phyloP scores from a whole-genome alignment of 495 filamentous ascomycete species.

The Hypoxylon subgilvum region DNA sequence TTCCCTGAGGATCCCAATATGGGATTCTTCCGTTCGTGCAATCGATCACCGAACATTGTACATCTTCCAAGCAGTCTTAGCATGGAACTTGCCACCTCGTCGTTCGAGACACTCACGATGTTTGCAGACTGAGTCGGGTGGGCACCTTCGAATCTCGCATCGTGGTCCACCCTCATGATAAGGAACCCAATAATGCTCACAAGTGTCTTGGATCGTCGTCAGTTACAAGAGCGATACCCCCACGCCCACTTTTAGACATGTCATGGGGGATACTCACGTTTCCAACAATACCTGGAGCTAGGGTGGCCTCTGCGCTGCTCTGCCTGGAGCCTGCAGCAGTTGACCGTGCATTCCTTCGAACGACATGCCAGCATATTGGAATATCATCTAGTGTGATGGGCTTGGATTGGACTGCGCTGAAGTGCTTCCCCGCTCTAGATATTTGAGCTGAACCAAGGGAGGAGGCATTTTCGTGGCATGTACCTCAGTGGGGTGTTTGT shows the following conservation, averaged over 20 bases:
- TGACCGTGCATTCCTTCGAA: background rate
- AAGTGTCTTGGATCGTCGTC: slow-evolving; percentile 18
- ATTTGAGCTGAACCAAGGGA: no score
- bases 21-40: slow-evolving; percentile 23
- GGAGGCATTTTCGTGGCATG: no score
- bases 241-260: background rate
- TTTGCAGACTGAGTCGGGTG: no score
- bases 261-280: slow-evolving; percentile 15
- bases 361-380: no score
- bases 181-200: no score
- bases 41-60: background rate
- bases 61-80: slow-evolving; percentile 17
- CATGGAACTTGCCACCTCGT: background rate
- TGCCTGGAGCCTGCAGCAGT: background rate
- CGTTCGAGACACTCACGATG: slow-evolving; percentile 9
- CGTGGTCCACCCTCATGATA: no score
- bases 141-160: no score
- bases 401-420: no score
- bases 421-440: no score
- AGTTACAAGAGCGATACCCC: background rate
- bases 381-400: no score
- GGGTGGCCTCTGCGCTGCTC: background rate
- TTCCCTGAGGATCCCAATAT: slow-evolving; percentile 17
- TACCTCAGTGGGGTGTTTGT: background rate
- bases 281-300: slow-evolving; percentile 15